Evolutionary conservation across 1,139 yeast genomes (phyloP).

Genomic region (Blastobotrys indianensis): DNA sequence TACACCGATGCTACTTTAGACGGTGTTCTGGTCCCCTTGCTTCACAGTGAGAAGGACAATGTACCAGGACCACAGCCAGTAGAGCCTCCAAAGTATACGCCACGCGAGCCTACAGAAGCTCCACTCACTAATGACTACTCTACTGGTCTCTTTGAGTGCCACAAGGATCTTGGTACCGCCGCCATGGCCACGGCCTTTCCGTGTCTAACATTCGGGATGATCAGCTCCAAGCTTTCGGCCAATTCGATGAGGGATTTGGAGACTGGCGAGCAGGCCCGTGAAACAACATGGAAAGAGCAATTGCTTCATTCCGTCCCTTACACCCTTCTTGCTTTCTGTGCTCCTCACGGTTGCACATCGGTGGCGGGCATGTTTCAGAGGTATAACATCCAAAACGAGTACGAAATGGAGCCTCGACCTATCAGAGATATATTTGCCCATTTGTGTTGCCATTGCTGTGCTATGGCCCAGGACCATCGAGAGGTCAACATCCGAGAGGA

Average conservation of each 20-base stretch:
- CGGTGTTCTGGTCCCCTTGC: constrained; percentile 1
- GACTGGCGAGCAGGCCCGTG: background rate
- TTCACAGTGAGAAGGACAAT: constrained; percentile 3
- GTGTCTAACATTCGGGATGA: constrained; percentile 18
- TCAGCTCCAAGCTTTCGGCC: constrained; percentile 11
- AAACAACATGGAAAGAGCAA: constrained; percentile 7
- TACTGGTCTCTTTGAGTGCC: constrained; percentile 18
- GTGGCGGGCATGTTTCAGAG: constrained; percentile 16
- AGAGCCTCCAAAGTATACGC: constrained; percentile 11
- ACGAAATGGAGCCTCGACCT: constrained; percentile 12
- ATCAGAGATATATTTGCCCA: constrained; percentile 14
- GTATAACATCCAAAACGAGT: constrained; percentile 13
- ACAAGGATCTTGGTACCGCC: constrained; percentile 10
- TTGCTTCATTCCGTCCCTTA: constrained; percentile 14
- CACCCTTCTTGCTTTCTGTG: constrained; percentile 7
- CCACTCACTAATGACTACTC: constrained; percentile 14
- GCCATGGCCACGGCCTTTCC: constrained; percentile 16
- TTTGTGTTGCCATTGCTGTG: constrained; percentile 17
- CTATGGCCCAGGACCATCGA: constrained; percentile 21
- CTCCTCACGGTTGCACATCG: constrained; percentile 8
- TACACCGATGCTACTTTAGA: constrained; percentile 4
- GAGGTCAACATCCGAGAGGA: constrained; percentile 17
- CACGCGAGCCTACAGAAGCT: constrained; percentile 3
- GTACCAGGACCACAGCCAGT: constrained; percentile 1
- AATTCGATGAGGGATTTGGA: background rate